Conservation (phyloP, 2,329 filamentous ascomycete species). For the Thermoascus crustaceus region DNA sequence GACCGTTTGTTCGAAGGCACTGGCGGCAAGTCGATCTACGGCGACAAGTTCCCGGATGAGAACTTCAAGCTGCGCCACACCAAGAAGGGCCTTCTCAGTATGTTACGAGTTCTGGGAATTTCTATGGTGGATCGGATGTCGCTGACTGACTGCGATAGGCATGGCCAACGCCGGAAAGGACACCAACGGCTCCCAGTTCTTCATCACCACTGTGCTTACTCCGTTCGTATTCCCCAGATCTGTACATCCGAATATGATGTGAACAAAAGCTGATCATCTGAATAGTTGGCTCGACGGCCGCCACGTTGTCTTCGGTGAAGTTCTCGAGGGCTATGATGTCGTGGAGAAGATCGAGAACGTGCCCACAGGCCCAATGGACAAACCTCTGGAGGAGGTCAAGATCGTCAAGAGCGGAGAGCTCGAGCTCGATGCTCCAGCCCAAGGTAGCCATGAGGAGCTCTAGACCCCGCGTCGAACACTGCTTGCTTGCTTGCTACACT, state of each 20-base stretch:
- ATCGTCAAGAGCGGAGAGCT: conserved; percentile 60
- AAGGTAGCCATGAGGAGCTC: conserved; percentile 62
- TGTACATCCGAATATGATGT: neutral
- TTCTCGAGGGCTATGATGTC: conserved; percentile 59
- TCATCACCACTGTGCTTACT: conserved; percentile 56
- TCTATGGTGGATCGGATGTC: neutral
- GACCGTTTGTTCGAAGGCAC: conserved; percentile 38
- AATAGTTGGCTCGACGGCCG: conserved; percentile 52
- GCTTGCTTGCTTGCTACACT: conserved; percentile 17
- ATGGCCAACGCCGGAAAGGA: conserved; percentile 60
- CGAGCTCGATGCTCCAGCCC: conserved; percentile 43
- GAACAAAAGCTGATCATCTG: conserved; percentile 7
- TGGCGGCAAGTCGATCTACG: conserved; percentile 61
- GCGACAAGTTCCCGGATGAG: conserved; percentile 58
- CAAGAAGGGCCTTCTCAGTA: conserved; percentile 55
- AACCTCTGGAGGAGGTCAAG: conserved; percentile 51
- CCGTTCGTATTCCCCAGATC: conserved; percentile 24
- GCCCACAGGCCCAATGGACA: conserved; percentile 49
- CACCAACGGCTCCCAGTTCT: conserved; percentile 60
- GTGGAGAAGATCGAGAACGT: conserved; percentile 59
- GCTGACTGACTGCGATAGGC: conserved; percentile 31
- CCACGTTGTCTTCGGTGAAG: conserved; percentile 62
- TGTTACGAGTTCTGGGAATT: conserved; percentile 18
- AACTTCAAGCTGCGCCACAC: conserved; percentile 65
- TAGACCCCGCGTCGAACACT: conserved; percentile 35